These are phyloP conservation scores for Eucalyptus sp. DNA, from an alignment of 345 rosid species.

Conservation along the genomic window DNA sequence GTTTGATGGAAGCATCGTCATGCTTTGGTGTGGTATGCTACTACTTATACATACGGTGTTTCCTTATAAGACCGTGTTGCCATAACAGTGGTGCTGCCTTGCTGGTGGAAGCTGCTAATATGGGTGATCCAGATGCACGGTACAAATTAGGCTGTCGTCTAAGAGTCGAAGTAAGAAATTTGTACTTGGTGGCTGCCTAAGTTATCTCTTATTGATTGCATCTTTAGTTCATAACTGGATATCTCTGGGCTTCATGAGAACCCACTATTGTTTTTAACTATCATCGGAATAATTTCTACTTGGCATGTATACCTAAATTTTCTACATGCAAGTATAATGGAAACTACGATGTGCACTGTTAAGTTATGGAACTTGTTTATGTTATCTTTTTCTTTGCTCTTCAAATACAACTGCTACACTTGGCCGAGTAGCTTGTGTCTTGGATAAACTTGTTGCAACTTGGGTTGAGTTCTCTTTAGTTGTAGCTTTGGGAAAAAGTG, in stretches of 20 bases:
- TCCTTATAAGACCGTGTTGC: not conserved
- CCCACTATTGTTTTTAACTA: not conserved
- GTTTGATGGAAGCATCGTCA: not conserved
- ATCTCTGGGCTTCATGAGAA: not conserved
- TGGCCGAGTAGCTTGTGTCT: not conserved
- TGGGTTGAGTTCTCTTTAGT: not conserved
- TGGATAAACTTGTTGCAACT: not conserved
- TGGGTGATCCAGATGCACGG: slow-evolving; percentile 92
- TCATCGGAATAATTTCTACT: not conserved
- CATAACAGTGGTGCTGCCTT: slow-evolving; percentile 75
- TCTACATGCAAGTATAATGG: not conserved
- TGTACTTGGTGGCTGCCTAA: not conserved
- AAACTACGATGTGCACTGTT: not conserved
- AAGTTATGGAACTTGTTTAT: not conserved
- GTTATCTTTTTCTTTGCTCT: not conserved
- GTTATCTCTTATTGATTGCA: not conserved
- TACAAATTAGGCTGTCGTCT: slow-evolving; percentile 76
- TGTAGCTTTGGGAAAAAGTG: not conserved
- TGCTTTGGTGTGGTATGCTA: not conserved
- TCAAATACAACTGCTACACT: not conserved
- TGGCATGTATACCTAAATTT: not conserved
- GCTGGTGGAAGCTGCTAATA: slow-evolving; percentile 85
- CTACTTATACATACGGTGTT: not conserved
- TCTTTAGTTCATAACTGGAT: not conserved
- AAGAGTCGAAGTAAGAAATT: slow-evolving; percentile 61